Evolutionary conservation across 2,329 filamentous ascomycete species (phyloP), one percentile per base, ranked within the genome.

Genomic region (Xylariaceae sp.): DNA sequence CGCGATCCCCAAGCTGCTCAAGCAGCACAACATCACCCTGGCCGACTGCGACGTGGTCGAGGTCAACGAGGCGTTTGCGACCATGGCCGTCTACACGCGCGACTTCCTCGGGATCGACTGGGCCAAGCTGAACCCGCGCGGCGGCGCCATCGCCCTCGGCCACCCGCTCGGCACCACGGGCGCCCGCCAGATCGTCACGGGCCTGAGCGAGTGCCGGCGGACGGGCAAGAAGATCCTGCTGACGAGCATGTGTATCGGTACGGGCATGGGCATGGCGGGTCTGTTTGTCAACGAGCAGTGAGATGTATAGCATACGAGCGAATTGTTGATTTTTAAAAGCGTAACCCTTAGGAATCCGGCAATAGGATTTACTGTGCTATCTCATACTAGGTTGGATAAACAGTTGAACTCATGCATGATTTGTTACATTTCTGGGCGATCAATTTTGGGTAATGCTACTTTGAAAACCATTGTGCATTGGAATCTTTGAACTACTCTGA

Each of bases 61-160:
- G 76, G 69, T 98, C 61, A 98, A 98, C 72, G 93, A 98, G 76
- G 93, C 93, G 1, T 98, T 98, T 59, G 91, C 90, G 17, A 93
- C 87, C 39, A 97, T 97, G 93, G 90, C 89, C 1, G 90, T 96
- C 22, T 97, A 96, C 78, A 95, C 89, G 69, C 70, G 86, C 41
- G 76, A 89, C 57, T 79, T 72, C 51, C 74, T 93, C 38, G 79
- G 79, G 51, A 70, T 91, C 38, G 82, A 87, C 60, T 78, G 76
- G 65, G 65, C 75, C 56, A 91, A 89, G 79, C 78, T 93, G 76
- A 93, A 93, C 69, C 77, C 83, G 19, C 75, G 85, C 45, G 87
- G 87, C 53, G 87, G 87, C 49, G 87, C 87, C 51, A 91, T 93
- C 60, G 87, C 87, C 3, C 74, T 93, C 0, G 87, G 87, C 39